Evolutionary conservation across 2,329 filamentous ascomycete species (phyloP).

Genomic region (Paraphaeosphaeria minitans): DNA sequence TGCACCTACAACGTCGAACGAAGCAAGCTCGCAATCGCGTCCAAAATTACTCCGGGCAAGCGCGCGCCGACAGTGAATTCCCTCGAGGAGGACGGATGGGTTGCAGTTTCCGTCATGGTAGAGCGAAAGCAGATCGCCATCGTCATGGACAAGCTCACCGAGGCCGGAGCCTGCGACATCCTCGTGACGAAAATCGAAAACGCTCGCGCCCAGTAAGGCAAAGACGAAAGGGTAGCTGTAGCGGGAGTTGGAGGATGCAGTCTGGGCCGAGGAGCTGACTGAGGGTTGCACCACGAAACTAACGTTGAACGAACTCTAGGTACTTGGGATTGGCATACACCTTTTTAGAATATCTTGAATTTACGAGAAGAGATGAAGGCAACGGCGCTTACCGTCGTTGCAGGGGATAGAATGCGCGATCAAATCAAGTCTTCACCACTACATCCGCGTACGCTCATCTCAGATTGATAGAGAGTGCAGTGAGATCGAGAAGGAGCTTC

Average conservation of each 20-base stretch:
- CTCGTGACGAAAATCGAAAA: conserved; percentile 87
- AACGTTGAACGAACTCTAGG: not conserved
- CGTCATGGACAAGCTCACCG: conserved; percentile 83
- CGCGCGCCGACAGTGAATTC: conserved; percentile 90
- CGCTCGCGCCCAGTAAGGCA: conserved; percentile 51
- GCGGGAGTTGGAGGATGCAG: not conserved
- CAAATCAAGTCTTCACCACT: not conserved
- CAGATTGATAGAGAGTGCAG: not conserved
- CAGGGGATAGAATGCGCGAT: not conserved
- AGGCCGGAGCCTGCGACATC: conserved; percentile 81
- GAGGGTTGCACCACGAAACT: not conserved
- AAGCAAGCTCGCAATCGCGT: conserved; percentile 67
- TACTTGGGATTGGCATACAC: not conserved
- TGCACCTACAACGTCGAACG: conserved; percentile 96
- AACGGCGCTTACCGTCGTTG: not conserved
- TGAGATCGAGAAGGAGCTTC: too few relatives aligned
- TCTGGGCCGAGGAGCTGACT: not conserved
- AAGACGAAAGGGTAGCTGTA: not conserved
- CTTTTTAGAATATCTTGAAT: not conserved
- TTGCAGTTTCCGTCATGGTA: conserved; percentile 94
- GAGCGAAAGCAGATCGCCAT: conserved; percentile 82
- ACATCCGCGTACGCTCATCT: not conserved
- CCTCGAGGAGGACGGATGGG: conserved; percentile 87
- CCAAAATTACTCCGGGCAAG: conserved; percentile 86
- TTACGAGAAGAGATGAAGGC: not conserved